Percentiles rank a stretch among this genome's conserved stretches.
These are phyloP conservation scores for Cydonia oblonga DNA, from an alignment of 331 rosid species.

Conservation along the genomic window DNA sequence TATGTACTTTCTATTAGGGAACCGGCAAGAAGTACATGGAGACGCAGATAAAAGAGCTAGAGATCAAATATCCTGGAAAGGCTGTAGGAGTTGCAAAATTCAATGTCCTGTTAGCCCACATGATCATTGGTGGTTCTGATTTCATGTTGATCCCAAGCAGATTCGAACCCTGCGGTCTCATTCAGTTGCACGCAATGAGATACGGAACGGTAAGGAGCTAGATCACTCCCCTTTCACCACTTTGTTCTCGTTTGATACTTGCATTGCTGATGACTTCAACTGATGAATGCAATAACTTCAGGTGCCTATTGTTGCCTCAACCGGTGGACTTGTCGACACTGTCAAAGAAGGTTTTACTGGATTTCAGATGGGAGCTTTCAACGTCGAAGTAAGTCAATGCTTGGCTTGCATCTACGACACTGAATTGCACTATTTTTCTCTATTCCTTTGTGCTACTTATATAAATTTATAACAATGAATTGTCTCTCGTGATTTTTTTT, in stretches of 20 bases:
- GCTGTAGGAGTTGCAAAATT: conserved; percentile 33
- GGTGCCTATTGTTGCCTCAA: conserved; percentile 75
- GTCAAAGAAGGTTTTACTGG: conserved; percentile 80
- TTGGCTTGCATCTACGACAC: neutral
- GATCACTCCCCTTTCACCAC: neutral
- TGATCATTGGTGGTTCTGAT: conserved; percentile 34
- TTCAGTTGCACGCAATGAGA: conserved; percentile 48
- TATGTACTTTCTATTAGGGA: conserved; percentile 20
- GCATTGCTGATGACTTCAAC: neutral
- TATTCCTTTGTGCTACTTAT: neutral
- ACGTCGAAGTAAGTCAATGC: conserved; percentile 37
- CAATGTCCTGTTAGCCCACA: conserved; percentile 34
- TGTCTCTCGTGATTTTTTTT: conserved; percentile 3
- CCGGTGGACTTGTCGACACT: conserved; percentile 96
- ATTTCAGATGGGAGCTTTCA: conserved; percentile 62
- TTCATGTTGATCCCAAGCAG: conserved; percentile 36
- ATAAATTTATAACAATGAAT: neutral
- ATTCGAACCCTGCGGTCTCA: conserved; percentile 49
- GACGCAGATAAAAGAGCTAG: conserved; percentile 24
- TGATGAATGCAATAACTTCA: conserved; percentile 7
- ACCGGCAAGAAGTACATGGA: conserved; percentile 38
- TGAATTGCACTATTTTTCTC: neutral
- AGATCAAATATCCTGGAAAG: conserved; percentile 23
- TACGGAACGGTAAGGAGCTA: conserved; percentile 33
- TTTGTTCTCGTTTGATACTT: neutral